These are phyloP conservation scores for Fusarium phyllophilum DNA, from an alignment of 2,329 filamentous ascomycete genomes.

Conservation along the genomic window DNA sequence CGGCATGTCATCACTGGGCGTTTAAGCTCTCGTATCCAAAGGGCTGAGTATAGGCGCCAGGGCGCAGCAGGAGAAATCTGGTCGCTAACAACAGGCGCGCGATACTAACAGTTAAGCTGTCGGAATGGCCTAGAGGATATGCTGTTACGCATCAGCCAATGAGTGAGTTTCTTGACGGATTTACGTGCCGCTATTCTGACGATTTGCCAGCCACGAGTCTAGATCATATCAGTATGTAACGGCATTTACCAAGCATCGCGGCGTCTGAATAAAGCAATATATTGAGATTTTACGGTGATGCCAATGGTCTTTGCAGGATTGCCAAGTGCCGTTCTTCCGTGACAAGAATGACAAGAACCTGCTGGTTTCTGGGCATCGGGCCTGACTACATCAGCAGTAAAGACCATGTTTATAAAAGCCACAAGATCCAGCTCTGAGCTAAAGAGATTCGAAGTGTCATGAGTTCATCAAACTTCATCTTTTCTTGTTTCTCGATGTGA, in stretches of 20 bases:
- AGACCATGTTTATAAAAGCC: constrained; percentile 11
- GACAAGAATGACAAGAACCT: constrained; percentile 20
- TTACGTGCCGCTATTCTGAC: not conserved
- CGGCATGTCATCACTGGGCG: constrained; percentile 5
- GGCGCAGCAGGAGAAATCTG: not conserved
- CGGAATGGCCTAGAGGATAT: not conserved
- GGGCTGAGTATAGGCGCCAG: constrained; percentile 2
- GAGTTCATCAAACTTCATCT: not conserved
- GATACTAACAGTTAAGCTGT: not conserved
- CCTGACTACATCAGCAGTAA: constrained; percentile 17
- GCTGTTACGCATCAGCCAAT: constrained; percentile 1
- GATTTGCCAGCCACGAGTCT: constrained; percentile 7
- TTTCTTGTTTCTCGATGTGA: not conserved
- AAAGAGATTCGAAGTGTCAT: not conserved
- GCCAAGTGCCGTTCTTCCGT: constrained; percentile 37
- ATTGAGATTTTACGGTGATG: constrained; percentile 3
- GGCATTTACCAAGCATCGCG: not conserved
- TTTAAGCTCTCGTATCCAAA: constrained; percentile 8
- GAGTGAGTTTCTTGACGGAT: not conserved
- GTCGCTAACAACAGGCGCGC: not conserved
- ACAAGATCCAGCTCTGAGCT: not conserved
- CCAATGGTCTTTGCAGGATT: constrained; percentile 27
- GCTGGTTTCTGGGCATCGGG: constrained; percentile 6
- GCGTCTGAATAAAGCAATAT: not conserved
- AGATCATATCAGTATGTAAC: constrained; percentile 1